Evolutionary conservation across 2,329 filamentous ascomycete species (phyloP).

Genomic region (Knufia fluminis): DNA sequence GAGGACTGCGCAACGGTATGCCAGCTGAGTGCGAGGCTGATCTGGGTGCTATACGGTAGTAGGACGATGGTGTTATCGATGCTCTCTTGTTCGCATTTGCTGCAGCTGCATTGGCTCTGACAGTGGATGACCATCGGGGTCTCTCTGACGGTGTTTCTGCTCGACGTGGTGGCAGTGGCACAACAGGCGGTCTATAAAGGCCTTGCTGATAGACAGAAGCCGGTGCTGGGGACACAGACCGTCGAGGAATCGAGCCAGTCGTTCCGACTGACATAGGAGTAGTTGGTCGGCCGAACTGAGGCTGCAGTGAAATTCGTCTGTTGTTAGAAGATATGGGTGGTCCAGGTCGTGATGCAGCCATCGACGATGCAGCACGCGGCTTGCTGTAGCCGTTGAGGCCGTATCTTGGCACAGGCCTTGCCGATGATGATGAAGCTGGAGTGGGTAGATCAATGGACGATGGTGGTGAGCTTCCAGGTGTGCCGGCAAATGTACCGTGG

Average conservation of each 20-base stretch:
- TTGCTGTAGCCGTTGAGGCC: conserved; percentile 22
- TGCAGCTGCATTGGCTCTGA: conserved; percentile 47
- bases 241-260: conserved; percentile 12
- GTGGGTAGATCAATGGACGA: conserved; percentile 53
- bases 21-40: conserved; percentile 31
- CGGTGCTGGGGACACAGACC: conserved; percentile 19
- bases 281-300: conserved; percentile 17
- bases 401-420: conserved; percentile 39
- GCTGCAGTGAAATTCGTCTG: conserved; percentile 17
- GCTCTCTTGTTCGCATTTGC: conserved; percentile 18
- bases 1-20: conserved; percentile 33
- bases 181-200: conserved; percentile 30
- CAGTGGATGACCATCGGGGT: conserved; percentile 64
- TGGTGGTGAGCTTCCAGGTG: conserved; percentile 61
- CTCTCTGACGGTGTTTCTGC: conserved; percentile 43
- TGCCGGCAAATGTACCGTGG: conserved; percentile 56
- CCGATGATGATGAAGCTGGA: conserved; percentile 42
- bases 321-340: conserved; percentile 21
- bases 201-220: conserved; percentile 24
- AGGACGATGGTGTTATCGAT: conserved; percentile 15
- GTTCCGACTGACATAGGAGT: conserved; percentile 19
- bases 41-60: conserved; percentile 23
- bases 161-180: conserved; percentile 32
- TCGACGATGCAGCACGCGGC: conserved; percentile 33
- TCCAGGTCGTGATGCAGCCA: conserved; percentile 23